Evolutionary conservation across 2,329 filamentous ascomycete genomes (phyloP).

Genomic region (Xylariales sp.): DNA sequence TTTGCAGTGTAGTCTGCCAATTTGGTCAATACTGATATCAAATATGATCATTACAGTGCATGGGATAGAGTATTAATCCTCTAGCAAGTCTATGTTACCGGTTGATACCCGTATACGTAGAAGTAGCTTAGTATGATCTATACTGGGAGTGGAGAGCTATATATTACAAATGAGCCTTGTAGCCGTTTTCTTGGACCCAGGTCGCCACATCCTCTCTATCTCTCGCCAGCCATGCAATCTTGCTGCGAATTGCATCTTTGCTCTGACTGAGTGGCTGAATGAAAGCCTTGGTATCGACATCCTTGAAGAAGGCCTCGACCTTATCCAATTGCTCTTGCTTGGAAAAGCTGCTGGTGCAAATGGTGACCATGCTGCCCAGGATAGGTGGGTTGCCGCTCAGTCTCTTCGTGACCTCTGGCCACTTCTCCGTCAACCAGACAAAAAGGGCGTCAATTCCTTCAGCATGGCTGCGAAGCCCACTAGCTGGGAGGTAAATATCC

Average conservation of each 20-base stretch:
- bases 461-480: conserved; percentile 70
- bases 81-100: too few relatives aligned
- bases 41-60: too few relatives aligned
- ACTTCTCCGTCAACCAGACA: conserved; percentile 80
- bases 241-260: conserved; percentile 77
- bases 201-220: conserved; percentile 72
- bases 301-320: conserved; percentile 75
- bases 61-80: too few relatives aligned
- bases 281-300: conserved; percentile 79
- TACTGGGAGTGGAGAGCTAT: too few relatives aligned
- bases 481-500: conserved; percentile 86
- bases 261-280: conserved; percentile 88
- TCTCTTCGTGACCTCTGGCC: conserved; percentile 76
- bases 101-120: too few relatives aligned
- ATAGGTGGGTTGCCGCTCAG: conserved; percentile 84
- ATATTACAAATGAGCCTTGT: conserved; percentile 27
- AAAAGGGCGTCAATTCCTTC: conserved; percentile 79
- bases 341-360: conserved; percentile 79
- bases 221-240: conserved; percentile 74
- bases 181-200: conserved; percentile 59
- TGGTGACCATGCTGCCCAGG: conserved; percentile 77
- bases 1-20: too few relatives aligned
- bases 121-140: too few relatives aligned
- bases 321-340: conserved; percentile 69
- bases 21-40: too few relatives aligned